Evolutionary conservation across 495 filamentous ascomycete genomes (phyloP).

Genomic region (Staphylotrichum tortipilum): DNA sequence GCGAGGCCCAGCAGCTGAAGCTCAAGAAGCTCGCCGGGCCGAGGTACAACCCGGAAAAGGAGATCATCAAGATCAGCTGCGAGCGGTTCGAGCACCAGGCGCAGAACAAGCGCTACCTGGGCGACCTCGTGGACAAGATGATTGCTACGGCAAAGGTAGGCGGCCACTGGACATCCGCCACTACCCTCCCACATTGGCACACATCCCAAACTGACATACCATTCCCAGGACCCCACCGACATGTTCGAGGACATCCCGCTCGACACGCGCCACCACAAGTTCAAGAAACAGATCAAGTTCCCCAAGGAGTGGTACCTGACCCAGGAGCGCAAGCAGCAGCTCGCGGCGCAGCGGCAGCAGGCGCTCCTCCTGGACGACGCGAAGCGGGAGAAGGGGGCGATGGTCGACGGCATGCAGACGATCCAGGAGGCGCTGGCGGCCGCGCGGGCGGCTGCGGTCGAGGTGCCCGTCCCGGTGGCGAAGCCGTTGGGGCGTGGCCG

Average conservation of each 20-base stretch:
- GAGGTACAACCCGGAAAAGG: slow-evolving; percentile 84
- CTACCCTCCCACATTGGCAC: too few species aligned
- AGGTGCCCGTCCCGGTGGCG: slow-evolving; percentile 2
- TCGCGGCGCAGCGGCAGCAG: slow-evolving; percentile 51
- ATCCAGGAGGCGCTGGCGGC: slow-evolving; percentile 37
- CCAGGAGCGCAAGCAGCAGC: slow-evolving; percentile 51
- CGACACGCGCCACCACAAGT: slow-evolving; percentile 78
- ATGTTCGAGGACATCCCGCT: slow-evolving; percentile 83
- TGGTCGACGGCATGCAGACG: slow-evolving; percentile 48
- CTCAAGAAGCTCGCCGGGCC: slow-evolving; percentile 77
- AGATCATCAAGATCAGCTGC: slow-evolving; percentile 81
- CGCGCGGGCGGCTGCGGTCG: slow-evolving; percentile 2
- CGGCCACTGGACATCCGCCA: background rate
- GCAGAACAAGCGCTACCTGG: slow-evolving; percentile 93
- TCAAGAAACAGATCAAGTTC: slow-evolving; percentile 61
- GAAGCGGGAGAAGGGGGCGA: slow-evolving; percentile 34
- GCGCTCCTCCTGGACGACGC: slow-evolving; percentile 38
- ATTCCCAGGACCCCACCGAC: slow-evolving; percentile 61
- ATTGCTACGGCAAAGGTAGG: slow-evolving; percentile 64
- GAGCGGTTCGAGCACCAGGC: slow-evolving; percentile 79
- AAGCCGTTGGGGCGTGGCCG: background rate
- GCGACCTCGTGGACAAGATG: slow-evolving; percentile 64
- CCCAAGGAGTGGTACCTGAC: slow-evolving; percentile 77
- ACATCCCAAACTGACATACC: too few species aligned
- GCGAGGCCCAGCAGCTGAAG: slow-evolving; percentile 60